A percentile compares a stretch with the other conserved stretches of the same genome.
These are phyloP conservation scores for Cornus controversa DNA, from an alignment of 148 eudicot species.

Conservation along the genomic window DNA sequence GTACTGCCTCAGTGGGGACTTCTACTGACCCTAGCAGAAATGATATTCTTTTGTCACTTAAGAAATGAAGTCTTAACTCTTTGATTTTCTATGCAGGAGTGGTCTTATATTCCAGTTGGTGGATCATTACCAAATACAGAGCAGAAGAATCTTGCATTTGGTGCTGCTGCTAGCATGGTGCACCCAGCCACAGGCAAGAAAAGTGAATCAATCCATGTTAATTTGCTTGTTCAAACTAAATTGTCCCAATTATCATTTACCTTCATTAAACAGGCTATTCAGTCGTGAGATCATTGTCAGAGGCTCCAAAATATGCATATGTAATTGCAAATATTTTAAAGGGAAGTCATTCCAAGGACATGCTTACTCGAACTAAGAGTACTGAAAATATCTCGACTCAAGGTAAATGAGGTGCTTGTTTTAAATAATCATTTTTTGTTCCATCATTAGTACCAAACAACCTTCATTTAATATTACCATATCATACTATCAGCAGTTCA, in stretches of 20 bases:
- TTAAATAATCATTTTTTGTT: neutral
- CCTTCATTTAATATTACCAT: neutral
- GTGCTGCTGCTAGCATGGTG: slow-evolving; percentile 99
- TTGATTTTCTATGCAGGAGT: slow-evolving; percentile 58
- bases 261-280: slow-evolving; percentile 66
- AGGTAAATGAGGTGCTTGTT: slow-evolving; percentile 39
- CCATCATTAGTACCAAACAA: neutral
- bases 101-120: slow-evolving; percentile 99
- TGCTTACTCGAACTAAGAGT: slow-evolving; percentile 33
- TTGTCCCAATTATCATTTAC: neutral
- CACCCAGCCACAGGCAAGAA: slow-evolving; percentile 93
- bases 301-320: slow-evolving; percentile 93
- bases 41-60: neutral
- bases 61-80: neutral
- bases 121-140: slow-evolving; percentile 95
- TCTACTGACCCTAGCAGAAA: neutral
- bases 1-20: neutral
- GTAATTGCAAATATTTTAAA: slow-evolving; percentile 73
- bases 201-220: neutral
- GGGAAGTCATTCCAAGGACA: slow-evolving; percentile 35
- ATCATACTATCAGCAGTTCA: neutral
- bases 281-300: slow-evolving; percentile 90
- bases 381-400: slow-evolving; percentile 74
- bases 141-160: slow-evolving; percentile 96
- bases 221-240: neutral